Base-by-base conservation (phyloP, 176 grass and related monocot genomes). In the Oryza glumipatula region DNA sequence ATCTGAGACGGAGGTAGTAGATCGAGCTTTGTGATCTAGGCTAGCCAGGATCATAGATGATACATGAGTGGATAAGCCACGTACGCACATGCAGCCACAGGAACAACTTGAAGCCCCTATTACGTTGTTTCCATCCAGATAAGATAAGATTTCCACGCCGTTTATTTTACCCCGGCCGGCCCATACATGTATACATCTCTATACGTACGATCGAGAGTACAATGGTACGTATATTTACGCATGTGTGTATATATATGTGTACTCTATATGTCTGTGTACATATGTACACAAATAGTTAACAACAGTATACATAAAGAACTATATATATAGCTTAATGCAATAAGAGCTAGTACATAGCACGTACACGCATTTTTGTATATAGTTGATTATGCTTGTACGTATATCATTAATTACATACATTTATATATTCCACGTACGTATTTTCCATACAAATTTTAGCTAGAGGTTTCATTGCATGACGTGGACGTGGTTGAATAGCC, bases 31-130 rank as follows among this genome's bases (percentile, higher is more conserved):
- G 47, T 32, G 30, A 32, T 49, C 3, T 12, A 49, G 4, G 35
- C 35, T 36, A 36, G 36, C 36, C 5, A 38, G 47, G 12, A 49
- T 49, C 9, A 49, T 14, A 49, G 12, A 49, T 49, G 43, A 49
- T 14, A 49, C 4, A 44, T 44, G 9, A 44, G 24, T 15, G n/a
- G 83, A 83, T 88, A 73, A 89, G 66, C 74, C 64, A 66, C 41
- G 66, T 19, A 63, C 8, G 58, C 58, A 63, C 10, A 63, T 23
- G 21, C 58, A 81, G 77, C 77, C 88, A 90, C 80, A 64, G 19
- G 78, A 86, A 74, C 80, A 52, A 83, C 84, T 75, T 82, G 83
- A 87, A 90, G 80, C 68, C 48, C 60, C 88, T 43, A 26, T 84
- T 23, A 46, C 56, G 22, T 72, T 17, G 47, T 33, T 74, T 30